A percentile compares a stretch with the other conserved stretches of the same genome.
Conservation (phyloP, 805 yeast genomes). For the Metschnikowia borealis region DNA sequence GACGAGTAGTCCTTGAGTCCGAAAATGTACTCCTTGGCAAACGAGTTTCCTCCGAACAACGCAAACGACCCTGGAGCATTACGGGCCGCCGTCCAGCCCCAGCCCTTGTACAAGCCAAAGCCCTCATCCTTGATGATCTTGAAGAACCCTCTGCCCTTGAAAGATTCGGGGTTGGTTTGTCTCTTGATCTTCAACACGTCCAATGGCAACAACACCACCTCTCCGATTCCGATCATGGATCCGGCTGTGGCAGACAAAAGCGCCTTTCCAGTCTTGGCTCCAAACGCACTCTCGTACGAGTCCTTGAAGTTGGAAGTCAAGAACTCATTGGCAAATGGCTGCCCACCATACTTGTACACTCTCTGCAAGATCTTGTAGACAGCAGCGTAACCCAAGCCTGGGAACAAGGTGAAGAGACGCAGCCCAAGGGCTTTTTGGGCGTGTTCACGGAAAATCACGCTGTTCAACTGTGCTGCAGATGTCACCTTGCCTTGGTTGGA, state of each 20-base stretch:
- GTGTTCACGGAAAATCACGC: conserved; percentile 80
- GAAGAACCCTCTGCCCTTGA: conserved; percentile 94
- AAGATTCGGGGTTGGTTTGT: conserved; percentile 99
- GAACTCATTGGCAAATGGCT: conserved; percentile 95
- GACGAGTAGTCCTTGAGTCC: conserved; percentile 80
- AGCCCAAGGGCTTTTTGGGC: conserved; percentile 67
- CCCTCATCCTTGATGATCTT: conserved; percentile 89
- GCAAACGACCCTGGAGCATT: conserved; percentile 99
- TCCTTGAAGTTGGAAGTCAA: conserved; percentile 69
- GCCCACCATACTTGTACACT: conserved; percentile 98
- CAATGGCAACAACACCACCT: conserved; percentile 88
- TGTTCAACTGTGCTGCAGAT: conserved; percentile 63
- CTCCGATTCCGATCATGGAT: conserved; percentile 95
- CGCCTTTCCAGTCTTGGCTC: conserved; percentile 96
- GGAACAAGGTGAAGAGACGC: conserved; percentile 81
- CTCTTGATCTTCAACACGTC: conserved; percentile 97
- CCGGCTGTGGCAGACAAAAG: conserved; percentile 96
- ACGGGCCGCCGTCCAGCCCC: conserved; percentile 99
- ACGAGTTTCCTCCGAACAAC: conserved; percentile 96
- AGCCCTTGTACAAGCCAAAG: conserved; percentile 88
- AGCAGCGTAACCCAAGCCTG: conserved; percentile 98
- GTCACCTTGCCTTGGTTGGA: conserved; percentile 70
- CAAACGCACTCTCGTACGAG: conserved; percentile 72
- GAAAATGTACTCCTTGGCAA: conserved; percentile 93
- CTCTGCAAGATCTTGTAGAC: conserved; percentile 94